phyloP scores from a whole-genome alignment of 805 yeast genomes.

The Scheffersomyces coipomensis region DNA sequence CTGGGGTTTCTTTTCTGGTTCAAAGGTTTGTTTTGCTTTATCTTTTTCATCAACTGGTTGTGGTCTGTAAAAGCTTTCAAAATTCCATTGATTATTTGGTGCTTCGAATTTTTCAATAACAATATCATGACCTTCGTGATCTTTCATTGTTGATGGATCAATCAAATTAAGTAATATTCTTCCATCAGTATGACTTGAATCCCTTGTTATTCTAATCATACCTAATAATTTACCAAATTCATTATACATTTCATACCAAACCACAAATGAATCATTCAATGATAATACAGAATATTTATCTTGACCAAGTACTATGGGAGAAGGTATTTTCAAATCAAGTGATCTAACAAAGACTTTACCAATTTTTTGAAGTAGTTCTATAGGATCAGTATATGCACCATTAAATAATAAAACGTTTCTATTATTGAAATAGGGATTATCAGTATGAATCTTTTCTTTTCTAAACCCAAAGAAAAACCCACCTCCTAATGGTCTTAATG shows the following conservation, averaged over 20 bases:
- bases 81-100: slow-evolving; percentile 25
- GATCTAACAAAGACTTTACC: slow-evolving; percentile 17
- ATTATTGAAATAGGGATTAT: slow-evolving; percentile 17
- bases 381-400: slow-evolving; percentile 9
- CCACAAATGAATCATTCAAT: slow-evolving; percentile 31
- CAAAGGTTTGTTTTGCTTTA: background rate
- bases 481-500: slow-evolving; percentile 23
- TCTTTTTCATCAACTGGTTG: background rate
- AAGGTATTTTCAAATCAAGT: slow-evolving; percentile 22
- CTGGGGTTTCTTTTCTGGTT: background rate
- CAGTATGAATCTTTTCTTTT: slow-evolving; percentile 10
- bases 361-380: slow-evolving; percentile 16
- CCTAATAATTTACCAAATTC: slow-evolving; percentile 26
- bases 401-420: slow-evolving; percentile 23
- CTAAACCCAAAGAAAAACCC: slow-evolving; percentile 28
- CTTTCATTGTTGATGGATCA: slow-evolving; percentile 30
- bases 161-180: slow-evolving; percentile 18
- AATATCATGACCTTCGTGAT: slow-evolving; percentile 28
- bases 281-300: slow-evolving; percentile 8
- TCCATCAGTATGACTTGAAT: slow-evolving; percentile 14
- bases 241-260: slow-evolving; percentile 39
- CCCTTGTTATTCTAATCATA: slow-evolving; percentile 22
- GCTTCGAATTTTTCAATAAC: slow-evolving; percentile 19
- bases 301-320: slow-evolving; percentile 18
- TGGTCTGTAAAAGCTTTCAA: slow-evolving; percentile 15